Base-by-base conservation (phyloP, 352 stramenopile species). In the Pythium dissotocum region DNA sequence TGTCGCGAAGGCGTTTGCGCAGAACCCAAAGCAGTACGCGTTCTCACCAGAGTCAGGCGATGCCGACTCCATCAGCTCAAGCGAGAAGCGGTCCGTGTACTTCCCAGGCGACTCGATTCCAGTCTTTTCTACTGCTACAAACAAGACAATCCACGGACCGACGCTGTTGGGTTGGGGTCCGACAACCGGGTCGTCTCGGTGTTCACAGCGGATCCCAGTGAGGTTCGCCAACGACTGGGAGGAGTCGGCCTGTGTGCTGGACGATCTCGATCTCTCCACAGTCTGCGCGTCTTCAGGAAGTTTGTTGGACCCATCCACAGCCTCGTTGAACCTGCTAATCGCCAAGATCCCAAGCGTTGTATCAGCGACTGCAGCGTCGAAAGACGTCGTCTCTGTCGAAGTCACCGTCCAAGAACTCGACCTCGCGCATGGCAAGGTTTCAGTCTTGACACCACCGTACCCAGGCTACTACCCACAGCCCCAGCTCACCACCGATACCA, bases 1-100 rank as follows among this genome's bases (percentile, higher is more conserved):
- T 0, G 55, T 75, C 40, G 60, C 66, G 2, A 79, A 59, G 21
- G 78, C 78, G 6, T 83, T 86, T 48, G 32, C 74, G 14, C 71
- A 72, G 35, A 86, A 86, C 53, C 46, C 74, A 13, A 83, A 83
- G 63, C 28, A 18, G 49, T 53, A 69, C 6, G 75, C 74, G 6
- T 83, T 83, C 38, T 14, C 69, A 14, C 52, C 70, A 18, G 51
- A 33, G 0, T 13, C 18, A 10, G 56, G 8, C 13, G 26, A 55
- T n/a, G 30, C 32, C 2, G 14, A 33, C 49, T 3, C 46, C 21
- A 16, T 32, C 32, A 9, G 44, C 33, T 10, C 16, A n/a, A 3
- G 4, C 40, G 6, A 71, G 44, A 38, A 42, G 16, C 42, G 42
- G 18, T 24, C 26, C 0, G 55, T 55, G 18, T 83, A 80, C 58